These are phyloP conservation scores for Podosphaera fusca DNA, from an alignment of 2,329 filamentous ascomycete species.

Conservation along the genomic window DNA sequence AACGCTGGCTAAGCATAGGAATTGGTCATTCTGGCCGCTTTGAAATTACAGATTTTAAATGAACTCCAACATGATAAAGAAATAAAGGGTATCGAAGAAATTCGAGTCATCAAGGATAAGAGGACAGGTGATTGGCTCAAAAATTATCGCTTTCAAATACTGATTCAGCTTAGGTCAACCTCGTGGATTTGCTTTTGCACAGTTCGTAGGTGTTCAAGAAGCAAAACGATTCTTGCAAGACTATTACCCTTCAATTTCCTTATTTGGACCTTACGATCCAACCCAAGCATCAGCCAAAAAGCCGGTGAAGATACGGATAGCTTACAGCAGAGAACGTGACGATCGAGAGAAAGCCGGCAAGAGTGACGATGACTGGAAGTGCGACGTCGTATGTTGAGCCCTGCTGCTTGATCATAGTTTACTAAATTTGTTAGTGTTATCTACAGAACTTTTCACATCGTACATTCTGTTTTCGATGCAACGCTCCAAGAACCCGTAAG, in stretches of 20 bases:
- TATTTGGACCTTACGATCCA: conserved; percentile 23
- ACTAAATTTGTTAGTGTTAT: conserved; percentile 22
- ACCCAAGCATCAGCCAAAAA: conserved; percentile 21
- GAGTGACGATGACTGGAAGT: conserved; percentile 32
- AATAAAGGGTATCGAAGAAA: conserved; percentile 28
- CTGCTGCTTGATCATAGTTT: background rate
- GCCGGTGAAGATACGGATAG: conserved; percentile 18
- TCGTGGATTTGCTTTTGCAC: conserved; percentile 31
- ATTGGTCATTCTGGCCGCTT: conserved; percentile 15
- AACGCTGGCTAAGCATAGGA: conserved; percentile 18
- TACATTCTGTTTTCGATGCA: conserved; percentile 33
- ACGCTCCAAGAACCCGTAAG: conserved; percentile 28
- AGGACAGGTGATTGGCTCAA: conserved; percentile 24
- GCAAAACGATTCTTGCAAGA: conserved; percentile 28
- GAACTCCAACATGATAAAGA: conserved; percentile 28
- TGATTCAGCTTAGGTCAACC: conserved; percentile 22
- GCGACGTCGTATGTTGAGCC: conserved; percentile 22
- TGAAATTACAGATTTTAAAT: conserved; percentile 26
- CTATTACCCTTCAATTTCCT: conserved; percentile 25
- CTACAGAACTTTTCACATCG: conserved; percentile 33
- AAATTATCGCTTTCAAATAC: background rate
- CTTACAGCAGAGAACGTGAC: conserved; percentile 28
- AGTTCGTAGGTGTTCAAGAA: conserved; percentile 25
- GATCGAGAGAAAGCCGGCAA: conserved; percentile 22
- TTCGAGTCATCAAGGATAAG: conserved; percentile 32